Evolutionary conservation across 768 basidiomycete genomes (phyloP), one percentile per base, ranked within the genome.

Genomic region (Pleurotus giganteus): DNA sequence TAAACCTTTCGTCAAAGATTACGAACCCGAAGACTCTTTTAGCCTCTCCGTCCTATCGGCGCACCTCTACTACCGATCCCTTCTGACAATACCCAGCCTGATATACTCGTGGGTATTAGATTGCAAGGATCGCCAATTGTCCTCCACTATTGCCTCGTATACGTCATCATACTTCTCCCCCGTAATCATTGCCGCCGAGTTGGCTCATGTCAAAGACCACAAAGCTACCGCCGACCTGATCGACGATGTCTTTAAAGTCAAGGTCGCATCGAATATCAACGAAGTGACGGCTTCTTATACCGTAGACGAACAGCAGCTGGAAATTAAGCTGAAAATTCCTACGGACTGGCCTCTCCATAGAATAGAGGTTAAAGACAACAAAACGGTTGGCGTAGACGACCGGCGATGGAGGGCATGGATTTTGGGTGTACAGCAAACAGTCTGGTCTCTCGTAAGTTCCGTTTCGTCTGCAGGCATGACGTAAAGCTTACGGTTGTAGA

Each of bases 351-450:
- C 97, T 0, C 73, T 99, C 31, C 87, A 87, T 59, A 80, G 79
- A 41, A 88, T 98, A 24, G 94, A 95, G 62, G 84, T 98, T n/a
- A 82, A 83, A 63, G 95, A 95, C 58, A 75, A 87, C 34, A 85
- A 86, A 65, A 78, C 83, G 59, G 85, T 97, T 7, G 97, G 94
- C 4, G 93, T 98, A 5, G 83, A 89, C 15, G 94, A 96, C 64
- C 85, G 84, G 57, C 83, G 83, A 57, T 98, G 95, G 96, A 78
- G 94, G 59, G 88, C 89, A 1, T 99, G 96, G 97, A 77, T 96
- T 53, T 76, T 98, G 21, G 91, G 85, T 13, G 88, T 98, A 31
- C 93, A 95, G 66, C 94, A 96, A 71, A 85, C 88, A 26, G 84
- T 95, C 44, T 92, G 88, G 74, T 84, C 88, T 13, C 88, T 95